Base-by-base conservation (phyloP, 371 early-diverging fungal genomes). In the Haplosporangium sp. region DNA sequence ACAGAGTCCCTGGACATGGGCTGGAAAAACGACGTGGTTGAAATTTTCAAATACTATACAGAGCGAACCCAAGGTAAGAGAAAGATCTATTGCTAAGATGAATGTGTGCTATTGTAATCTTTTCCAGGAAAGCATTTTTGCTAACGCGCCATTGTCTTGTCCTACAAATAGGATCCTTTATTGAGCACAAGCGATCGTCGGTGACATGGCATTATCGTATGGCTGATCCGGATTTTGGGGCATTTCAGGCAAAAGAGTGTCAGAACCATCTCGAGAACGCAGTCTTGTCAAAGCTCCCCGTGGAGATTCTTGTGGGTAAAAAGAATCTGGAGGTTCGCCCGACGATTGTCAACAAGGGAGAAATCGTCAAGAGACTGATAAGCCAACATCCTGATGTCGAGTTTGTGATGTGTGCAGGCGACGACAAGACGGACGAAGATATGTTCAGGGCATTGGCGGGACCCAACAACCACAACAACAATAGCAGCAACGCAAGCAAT, bases 371-470 rank as follows among this genome's bases (percentile, higher is more conserved):
- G 72, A 88, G 94, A 8, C 82, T 98, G 40, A 58, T 93, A 29
- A 57, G 73, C 7, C 69, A 74, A 60, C 83, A 84, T 56, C 87
- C 90, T 0, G 88, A 90, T 55, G 89, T 90, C 42, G 95, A 94
- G 69, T 97, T 98, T 83, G 87, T 95, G n/a, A 85, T 95, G 52
- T 96, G 98, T 76, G 96, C 94, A 20, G 98, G 99, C 16, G 98
- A 98, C 76, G 98, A 98, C 80, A 90, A 93, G 80, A 98, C 99
- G 1, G 98, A 99, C 74, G 98, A 98, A 77, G 98, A 98, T 74
- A 98, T 98, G 98, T 94, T 93, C 82, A 87, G 91, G 21, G 90
- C 87, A 0, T 69, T 94, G 52, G 86, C 83, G 51, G 87, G 86
- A 64, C 64, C 82, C 41, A 65, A 48, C 18, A 59, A 63, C 29